These are phyloP conservation scores for Talaromyces rugulosus DNA, from an alignment of 2,329 filamentous ascomycete species.

Conservation along the genomic window DNA sequence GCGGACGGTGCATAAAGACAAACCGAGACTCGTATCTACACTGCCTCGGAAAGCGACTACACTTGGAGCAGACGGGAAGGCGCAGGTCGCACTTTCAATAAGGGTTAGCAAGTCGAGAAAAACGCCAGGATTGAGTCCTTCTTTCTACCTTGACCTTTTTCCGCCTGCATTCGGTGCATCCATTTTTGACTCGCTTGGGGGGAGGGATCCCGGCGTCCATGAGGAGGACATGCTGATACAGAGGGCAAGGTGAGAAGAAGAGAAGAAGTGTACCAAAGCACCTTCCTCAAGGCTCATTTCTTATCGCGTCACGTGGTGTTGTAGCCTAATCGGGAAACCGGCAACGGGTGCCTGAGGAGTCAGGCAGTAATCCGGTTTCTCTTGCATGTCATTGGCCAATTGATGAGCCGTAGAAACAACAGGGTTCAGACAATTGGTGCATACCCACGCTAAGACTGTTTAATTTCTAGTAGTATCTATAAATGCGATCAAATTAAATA, in stretches of 20 bases:
- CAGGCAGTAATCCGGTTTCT: neutral
- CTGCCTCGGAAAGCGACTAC: constrained; percentile 20
- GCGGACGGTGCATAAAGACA: constrained; percentile 10
- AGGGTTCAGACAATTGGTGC: neutral
- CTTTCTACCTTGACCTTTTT: constrained; percentile 25
- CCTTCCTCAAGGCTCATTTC: neutral
- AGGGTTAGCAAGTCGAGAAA: neutral
- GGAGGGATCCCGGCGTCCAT: neutral
- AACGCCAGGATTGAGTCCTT: neutral
- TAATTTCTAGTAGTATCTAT: neutral
- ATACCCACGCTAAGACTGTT: neutral
- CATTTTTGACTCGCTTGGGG: constrained; percentile 23
- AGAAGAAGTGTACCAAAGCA: too few species aligned
- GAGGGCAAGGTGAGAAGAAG: too few species aligned
- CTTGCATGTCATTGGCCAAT: neutral
- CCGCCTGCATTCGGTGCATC: constrained; percentile 26
- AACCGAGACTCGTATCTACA: constrained; percentile 23
- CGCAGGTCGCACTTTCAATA: constrained; percentile 21
- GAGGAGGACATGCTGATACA: too few species aligned
- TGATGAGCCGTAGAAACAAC: neutral
- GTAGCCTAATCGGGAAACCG: too few species aligned
- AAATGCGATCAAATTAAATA: neutral
- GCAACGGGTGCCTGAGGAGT: neutral
- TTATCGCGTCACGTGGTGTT: neutral
- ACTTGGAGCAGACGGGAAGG: constrained; percentile 23